Evolutionary conservation across 768 basidiomycete genomes (phyloP), one percentile per base, ranked within the genome.

Genomic region (Glaciozyma antarctica): DNA sequence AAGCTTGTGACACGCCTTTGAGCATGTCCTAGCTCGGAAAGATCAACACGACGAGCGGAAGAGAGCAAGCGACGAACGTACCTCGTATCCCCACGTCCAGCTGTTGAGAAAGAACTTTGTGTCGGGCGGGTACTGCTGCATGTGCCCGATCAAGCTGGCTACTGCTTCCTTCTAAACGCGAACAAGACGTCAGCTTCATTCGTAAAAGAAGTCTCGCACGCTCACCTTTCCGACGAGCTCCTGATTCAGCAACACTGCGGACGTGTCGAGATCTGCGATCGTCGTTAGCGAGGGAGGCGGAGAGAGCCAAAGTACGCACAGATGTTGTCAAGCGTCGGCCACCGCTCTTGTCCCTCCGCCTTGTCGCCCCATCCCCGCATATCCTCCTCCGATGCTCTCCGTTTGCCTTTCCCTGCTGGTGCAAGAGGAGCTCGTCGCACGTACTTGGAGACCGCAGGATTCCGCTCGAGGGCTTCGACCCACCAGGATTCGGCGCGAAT

Each of bases 81-180:
- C 65, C 76, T 99, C 94, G 75, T 95, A 97, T 1, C 94, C 94
- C 86, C 88, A 93, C 0, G 93, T 94, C 94, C 94, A 99, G 0
- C 83, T 75, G 73, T 95, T 94, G 63, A 99, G 80, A 78, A 88
- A 97, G 78, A 98, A 95, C 61, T 83, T 80, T 0, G 85, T 85
- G 6, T 81, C 78, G 0, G 78, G 66, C 0, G 90, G 86, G 63
- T 86, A 87, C 5, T 84, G 73, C 15, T 79, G 78, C 76, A 97
- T 86, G 1, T 95, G 79, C 22, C 83, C 78, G 24, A 90, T 76
- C 5, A 94, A 77, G 3, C 86, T 88, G 30, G 78, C 69, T 0
- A 85, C 82, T 0, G 88, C 91, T 22, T 81, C 78, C 26, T 80
- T 80, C 90, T 94, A 69, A 3, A 1, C 34, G 19, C 43, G 38